Conservation (phyloP, 306 rosid species). For the Sindora glabra region DNA sequence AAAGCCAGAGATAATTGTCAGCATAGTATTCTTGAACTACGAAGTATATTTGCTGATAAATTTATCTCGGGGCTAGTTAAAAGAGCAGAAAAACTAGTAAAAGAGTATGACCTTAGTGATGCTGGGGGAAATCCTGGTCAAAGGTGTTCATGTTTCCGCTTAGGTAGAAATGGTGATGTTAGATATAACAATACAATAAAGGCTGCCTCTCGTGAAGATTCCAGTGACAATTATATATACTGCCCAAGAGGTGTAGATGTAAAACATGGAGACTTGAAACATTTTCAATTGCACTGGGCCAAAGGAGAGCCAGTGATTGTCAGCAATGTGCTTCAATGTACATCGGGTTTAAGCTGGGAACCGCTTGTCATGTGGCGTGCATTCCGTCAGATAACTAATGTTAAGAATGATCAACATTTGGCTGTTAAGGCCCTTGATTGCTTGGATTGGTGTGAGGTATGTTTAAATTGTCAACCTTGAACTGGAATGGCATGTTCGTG, state of each 20-base stretch:
- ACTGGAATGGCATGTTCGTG: background rate
- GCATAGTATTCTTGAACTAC: slow-evolving; percentile 49
- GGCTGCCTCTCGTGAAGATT: slow-evolving; percentile 63
- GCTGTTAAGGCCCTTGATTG: slow-evolving; percentile 30
- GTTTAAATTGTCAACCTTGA: no score
- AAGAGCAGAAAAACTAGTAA: slow-evolving; percentile 46
- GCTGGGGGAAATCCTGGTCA: slow-evolving; percentile 9
- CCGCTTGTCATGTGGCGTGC: slow-evolving; percentile 98
- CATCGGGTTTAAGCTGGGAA: slow-evolving; percentile 86
- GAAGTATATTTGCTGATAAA: slow-evolving; percentile 32
- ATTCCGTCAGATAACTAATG: slow-evolving; percentile 44
- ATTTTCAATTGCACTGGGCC: slow-evolving; percentile 80
- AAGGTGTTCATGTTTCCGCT: slow-evolving; percentile 40
- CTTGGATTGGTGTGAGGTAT: slow-evolving; percentile 82
- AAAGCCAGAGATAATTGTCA: slow-evolving; percentile 35
- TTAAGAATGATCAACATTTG: slow-evolving; percentile 25
- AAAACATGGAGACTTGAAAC: slow-evolving; percentile 34
- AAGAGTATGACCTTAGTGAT: slow-evolving; percentile 19
- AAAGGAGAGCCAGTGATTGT: slow-evolving; percentile 86
- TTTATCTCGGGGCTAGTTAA: slow-evolving; percentile 36
- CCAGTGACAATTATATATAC: slow-evolving; percentile 51
- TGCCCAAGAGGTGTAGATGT: slow-evolving; percentile 55
- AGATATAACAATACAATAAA: slow-evolving; percentile 20
- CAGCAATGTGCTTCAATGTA: slow-evolving; percentile 57
- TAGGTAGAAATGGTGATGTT: background rate